phyloP scores from a whole-genome alignment of 495 filamentous ascomycete species.

The Penicillium herquei region DNA sequence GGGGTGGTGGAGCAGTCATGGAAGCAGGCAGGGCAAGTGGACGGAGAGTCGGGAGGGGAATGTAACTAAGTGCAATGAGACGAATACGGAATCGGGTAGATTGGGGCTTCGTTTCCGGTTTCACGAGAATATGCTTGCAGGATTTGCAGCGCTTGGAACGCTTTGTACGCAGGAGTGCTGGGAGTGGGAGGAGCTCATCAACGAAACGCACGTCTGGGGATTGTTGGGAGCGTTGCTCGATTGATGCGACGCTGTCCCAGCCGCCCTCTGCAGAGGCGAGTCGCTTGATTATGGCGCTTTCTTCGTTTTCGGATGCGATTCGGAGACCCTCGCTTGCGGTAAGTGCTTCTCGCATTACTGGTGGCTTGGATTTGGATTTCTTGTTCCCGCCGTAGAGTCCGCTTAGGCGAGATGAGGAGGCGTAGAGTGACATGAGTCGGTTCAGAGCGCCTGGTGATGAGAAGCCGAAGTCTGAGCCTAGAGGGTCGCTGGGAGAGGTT shows the following conservation, averaged over 20 bases:
- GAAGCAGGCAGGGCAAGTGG: constrained; percentile 51
- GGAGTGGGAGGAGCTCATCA: constrained; percentile 72
- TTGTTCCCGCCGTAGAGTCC: constrained; percentile 55
- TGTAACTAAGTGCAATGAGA: constrained; percentile 83
- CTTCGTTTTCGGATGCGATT: constrained; percentile 49
- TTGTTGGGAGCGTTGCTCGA: constrained; percentile 50
- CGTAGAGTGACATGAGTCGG: constrained; percentile 89
- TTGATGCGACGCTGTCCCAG: constrained; percentile 55
- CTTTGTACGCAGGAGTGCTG: constrained; percentile 82
- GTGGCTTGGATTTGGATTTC: constrained; percentile 64
- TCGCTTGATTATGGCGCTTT: constrained; percentile 42
- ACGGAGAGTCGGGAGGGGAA: constrained; percentile 73
- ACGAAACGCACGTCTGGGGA: constrained; percentile 53
- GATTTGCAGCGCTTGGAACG: constrained; percentile 87
- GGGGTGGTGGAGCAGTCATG: constrained; percentile 21
- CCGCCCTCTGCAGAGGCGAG: constrained; percentile 44
- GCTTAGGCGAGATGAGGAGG: constrained; percentile 48
- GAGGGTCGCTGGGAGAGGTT: constrained; percentile 50
- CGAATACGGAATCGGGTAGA: constrained; percentile 86
- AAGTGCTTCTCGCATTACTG: constrained; percentile 75
- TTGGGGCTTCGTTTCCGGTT: constrained; percentile 86
- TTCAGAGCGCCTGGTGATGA: constrained; percentile 81
- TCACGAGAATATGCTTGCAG: constrained; percentile 92
- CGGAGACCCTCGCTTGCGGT: constrained; percentile 67
- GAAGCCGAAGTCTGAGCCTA: constrained; percentile 51